A percentile compares a stretch with the other conserved stretches of the same genome.
These are phyloP conservation scores for Leccinum subgranulosum DNA, from an alignment of 768 basidiomycete genomes.

Conservation along the genomic window DNA sequence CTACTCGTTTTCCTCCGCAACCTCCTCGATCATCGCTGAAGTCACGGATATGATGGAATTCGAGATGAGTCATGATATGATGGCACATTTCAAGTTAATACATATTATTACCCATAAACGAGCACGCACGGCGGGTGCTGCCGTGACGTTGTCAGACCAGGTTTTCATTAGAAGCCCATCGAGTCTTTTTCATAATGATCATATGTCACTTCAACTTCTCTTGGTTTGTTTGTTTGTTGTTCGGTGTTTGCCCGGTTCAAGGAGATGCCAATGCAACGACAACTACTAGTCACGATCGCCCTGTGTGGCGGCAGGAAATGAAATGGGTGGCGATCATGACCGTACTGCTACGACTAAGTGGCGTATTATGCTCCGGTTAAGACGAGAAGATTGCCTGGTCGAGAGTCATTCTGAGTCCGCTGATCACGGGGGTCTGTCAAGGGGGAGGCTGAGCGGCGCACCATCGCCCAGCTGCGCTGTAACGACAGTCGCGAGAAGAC, in stretches of 20 bases:
- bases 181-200: too few relatives aligned
- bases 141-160: neutral
- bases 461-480: slow-evolving; percentile 13
- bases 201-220: neutral
- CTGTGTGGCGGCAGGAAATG: slow-evolving; percentile 12
- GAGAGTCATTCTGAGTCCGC: slow-evolving; percentile 2
- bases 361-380: neutral
- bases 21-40: neutral
- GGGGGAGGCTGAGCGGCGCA: slow-evolving; percentile 15
- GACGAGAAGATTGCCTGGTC: neutral
- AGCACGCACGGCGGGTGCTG: neutral
- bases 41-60: neutral
- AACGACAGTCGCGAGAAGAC: slow-evolving; percentile 14
- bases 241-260: neutral
- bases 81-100: neutral
- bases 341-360: neutral
- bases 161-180: neutral
- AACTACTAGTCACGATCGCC: slow-evolving; percentile 4
- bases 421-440: slow-evolving; percentile 12
- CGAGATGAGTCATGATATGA: neutral
- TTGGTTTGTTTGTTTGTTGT: neutral
- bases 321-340: slow-evolving; percentile 22
- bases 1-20: neutral
- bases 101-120: neutral
- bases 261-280: neutral